Conservation (phyloP, 495 filamentous ascomycete species). For the Penicillium coffeae region DNA sequence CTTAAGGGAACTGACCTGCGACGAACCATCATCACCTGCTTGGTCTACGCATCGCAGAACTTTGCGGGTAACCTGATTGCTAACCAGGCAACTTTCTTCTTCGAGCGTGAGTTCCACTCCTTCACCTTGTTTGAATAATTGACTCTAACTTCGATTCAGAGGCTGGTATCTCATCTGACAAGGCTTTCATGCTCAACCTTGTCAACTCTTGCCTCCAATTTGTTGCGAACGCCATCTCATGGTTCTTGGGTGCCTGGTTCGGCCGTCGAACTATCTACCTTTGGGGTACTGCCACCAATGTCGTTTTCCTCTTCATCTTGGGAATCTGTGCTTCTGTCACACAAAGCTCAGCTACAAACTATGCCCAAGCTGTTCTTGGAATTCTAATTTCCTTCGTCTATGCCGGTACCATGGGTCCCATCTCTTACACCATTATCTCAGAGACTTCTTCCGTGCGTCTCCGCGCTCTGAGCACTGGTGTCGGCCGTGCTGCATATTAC, state of each 20-base stretch:
- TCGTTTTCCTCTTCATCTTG: constrained; percentile 29
- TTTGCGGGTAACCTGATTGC: constrained; percentile 10
- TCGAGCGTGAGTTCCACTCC: constrained; percentile 57
- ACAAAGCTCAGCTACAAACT: constrained; percentile 24
- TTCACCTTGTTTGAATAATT: constrained; percentile 61
- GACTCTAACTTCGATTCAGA: constrained; percentile 15
- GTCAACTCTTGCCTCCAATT: constrained; percentile 38
- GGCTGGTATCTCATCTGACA: constrained; percentile 20
- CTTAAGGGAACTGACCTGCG: constrained; percentile 68
- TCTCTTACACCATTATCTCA: constrained; percentile 62
- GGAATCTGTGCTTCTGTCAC: constrained; percentile 44
- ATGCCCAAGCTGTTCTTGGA: constrained; percentile 53
- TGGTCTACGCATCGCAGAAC: constrained; percentile 40
- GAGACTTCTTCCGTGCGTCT: constrained; percentile 47
- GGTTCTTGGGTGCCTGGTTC: constrained; percentile 30
- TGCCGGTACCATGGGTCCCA: constrained; percentile 54
- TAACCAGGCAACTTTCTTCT: constrained; percentile 62
- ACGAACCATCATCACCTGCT: constrained; percentile 70
- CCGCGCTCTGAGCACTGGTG: constrained; percentile 57
- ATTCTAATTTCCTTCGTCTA: constrained; percentile 57
- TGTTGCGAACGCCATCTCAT: constrained; percentile 27
- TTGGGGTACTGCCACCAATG: constrained; percentile 36
- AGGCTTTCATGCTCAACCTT: constrained; percentile 32
- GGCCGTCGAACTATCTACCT: constrained; percentile 47
- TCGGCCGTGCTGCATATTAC: constrained; percentile 59